Evolutionary conservation across 257 asterid genomes (phyloP).

Genomic region (Solanum pinnatisectum): DNA sequence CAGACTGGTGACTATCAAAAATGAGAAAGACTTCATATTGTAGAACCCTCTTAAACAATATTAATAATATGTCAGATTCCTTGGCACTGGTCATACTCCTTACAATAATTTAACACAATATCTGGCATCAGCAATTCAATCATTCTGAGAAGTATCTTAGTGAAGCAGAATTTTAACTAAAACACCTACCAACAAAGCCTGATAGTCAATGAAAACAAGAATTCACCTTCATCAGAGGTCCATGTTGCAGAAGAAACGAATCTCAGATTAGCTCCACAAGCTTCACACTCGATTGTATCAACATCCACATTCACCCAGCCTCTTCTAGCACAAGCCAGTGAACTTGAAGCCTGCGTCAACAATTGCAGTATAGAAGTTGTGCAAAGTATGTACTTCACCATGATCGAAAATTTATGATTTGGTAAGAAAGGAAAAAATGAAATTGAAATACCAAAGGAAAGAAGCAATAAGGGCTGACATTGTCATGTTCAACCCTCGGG

Average conservation of each 20-base stretch:
- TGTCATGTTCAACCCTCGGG: neutral
- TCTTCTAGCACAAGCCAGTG: conserved; percentile 93
- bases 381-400: neutral
- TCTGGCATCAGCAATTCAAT: neutral
- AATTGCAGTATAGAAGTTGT: conserved; percentile 3
- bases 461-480: neutral
- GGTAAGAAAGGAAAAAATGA: conserved; percentile 1
- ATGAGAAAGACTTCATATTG: neutral
- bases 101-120: neutral
- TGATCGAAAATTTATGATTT: conserved; percentile 3
- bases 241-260: conserved; percentile 47
- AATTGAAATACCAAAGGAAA: neutral
- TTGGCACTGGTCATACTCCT: neutral
- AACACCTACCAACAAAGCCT: neutral
- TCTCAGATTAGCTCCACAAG: conserved; percentile 75
- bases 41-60: neutral
- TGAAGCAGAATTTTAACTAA: neutral
- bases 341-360: conserved; percentile 67
- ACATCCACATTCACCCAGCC: conserved; percentile 94
- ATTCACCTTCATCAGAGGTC: conserved; percentile 83
- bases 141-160: neutral
- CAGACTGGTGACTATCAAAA: neutral
- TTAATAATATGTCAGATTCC: neutral
- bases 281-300: conserved; percentile 88
- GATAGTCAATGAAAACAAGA: neutral